Conservation (phyloP, 1,284 basidiomycete species). For the Hypsizygus ulmarius region DNA sequence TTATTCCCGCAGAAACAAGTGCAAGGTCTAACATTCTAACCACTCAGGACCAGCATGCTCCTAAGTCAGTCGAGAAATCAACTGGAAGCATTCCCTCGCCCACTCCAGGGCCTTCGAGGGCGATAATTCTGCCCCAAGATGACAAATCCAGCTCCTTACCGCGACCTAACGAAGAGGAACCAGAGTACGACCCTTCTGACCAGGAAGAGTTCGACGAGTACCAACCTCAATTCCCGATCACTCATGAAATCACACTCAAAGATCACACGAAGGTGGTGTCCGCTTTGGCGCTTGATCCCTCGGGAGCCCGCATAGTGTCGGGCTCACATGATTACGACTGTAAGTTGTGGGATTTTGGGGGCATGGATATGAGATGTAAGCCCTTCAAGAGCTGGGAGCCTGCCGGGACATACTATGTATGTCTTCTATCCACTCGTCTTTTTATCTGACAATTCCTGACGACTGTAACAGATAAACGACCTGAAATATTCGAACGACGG, state of each 20-base stretch:
- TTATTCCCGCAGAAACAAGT: constrained; percentile 2
- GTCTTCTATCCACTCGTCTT: constrained; percentile 33
- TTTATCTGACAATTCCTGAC: constrained; percentile 12
- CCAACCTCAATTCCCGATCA: constrained; percentile 68
- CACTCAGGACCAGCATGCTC: constrained; percentile 3
- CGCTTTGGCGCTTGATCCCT: constrained; percentile 87
- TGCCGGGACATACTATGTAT: constrained; percentile 87
- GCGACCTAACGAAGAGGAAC: constrained; percentile 17
- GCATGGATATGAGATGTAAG: constrained; percentile 87
- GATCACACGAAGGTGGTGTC: constrained; percentile 96
- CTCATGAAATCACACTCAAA: constrained; percentile 87
- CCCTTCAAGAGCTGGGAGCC: constrained; percentile 98
- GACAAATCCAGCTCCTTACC: neutral
- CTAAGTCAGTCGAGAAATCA: constrained; percentile 2
- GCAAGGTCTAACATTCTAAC: too few relatives aligned
- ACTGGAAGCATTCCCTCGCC: constrained; percentile 13
- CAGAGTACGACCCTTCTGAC: constrained; percentile 30
- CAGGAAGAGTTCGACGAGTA: constrained; percentile 44
- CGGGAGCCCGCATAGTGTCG: constrained; percentile 87
- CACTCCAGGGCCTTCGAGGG: constrained; percentile 1
- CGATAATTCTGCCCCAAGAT: neutral
- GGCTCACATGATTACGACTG: constrained; percentile 97
- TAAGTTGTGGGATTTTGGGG: constrained; percentile 99
- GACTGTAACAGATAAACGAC: constrained; percentile 72
- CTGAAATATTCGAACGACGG: constrained; percentile 86